Base-by-base conservation (phyloP, 1,139 yeast species). In the Entelexis sorbosivorans region DNA sequence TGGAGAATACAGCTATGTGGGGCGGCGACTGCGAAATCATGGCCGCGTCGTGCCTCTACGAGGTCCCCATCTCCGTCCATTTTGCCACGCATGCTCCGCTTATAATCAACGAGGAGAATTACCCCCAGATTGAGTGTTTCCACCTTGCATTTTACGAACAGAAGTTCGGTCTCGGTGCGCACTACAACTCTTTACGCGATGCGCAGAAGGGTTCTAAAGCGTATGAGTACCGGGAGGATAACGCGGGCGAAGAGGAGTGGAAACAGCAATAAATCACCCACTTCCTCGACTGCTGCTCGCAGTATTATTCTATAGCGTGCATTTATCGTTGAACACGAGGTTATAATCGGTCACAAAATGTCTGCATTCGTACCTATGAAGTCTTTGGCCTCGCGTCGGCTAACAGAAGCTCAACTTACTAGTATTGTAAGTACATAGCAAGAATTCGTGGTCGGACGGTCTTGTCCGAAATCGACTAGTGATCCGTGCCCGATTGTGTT, bases 1-100 rank as follows among this genome's bases (percentile, higher is more conserved):
- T 91, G 52, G 82, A 75, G 51, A 69, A 69, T 16, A 86, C 96
- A 0, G 80, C 95, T 0, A 77, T 86, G 73, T 91, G 98, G 98
- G 98, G 98, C 29, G 93, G 96, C 5, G 97, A 91, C 62, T 72
- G 88, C 72, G 98, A 91, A 69, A 79, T 89, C 19, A 65, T 86
- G 60, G 96, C 97, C 0, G 70, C 88, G 42, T 74, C 93, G 0
- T 74, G 78, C 54, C 76, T 76, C 10, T 84, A 74, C 61, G 73
- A 80, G 52, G 79, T 85, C 60, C 82, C 88, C 1, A 78, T 89
- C n/a, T 73, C 80, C 47, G 80, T 91, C 6, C 71, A 81, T 66
- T 79, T 84, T 70, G 83, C 86, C 40, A 95, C 93, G 0, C 76
- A 87, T 38, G 74, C 86, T 1, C 73, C 80, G 4, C 70, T 79